Percentiles rank a stretch among this genome's conserved stretches.
phyloP scores from a whole-genome alignment of 805 yeast genomes.

The Isabelozyma rhagii region DNA sequence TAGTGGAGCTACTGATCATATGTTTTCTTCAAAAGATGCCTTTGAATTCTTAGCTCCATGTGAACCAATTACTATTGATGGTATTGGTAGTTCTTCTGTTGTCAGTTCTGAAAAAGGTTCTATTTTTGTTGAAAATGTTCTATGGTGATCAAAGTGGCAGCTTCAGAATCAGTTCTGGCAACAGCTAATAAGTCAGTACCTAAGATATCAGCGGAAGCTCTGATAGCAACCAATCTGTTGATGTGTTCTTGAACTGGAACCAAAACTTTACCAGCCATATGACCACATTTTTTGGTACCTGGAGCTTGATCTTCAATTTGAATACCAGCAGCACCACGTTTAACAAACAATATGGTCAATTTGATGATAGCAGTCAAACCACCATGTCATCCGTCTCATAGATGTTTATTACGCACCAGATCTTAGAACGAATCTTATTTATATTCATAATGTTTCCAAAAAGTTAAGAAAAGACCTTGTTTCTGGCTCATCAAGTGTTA shows the following conservation, averaged over 20 bases:
- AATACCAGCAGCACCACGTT: constrained; percentile 98
- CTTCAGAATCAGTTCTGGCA: constrained; percentile 97
- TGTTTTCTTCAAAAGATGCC: too few relatives aligned
- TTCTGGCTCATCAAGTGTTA: too few relatives aligned
- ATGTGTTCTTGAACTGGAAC: constrained; percentile 98
- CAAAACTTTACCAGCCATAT: constrained; percentile 97
- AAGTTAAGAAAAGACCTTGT: constrained; percentile 25
- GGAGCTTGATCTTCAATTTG: constrained; percentile 99
- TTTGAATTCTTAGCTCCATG: too few relatives aligned
- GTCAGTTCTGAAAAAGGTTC: too few relatives aligned
- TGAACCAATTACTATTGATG: too few relatives aligned
- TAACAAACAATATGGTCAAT: constrained; percentile 92
- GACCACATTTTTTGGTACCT: constrained; percentile 98
- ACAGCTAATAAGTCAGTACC: constrained; percentile 83
- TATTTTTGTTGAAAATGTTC: too few relatives aligned
- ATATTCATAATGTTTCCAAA: constrained; percentile 38
- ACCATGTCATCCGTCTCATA: constrained; percentile 62
- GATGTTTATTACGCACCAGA: too few relatives aligned
- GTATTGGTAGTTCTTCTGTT: too few relatives aligned
- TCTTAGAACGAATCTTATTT: constrained; percentile 16
- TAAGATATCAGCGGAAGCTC: constrained; percentile 92
- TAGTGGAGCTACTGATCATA: too few relatives aligned
- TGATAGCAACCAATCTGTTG: constrained; percentile 87
- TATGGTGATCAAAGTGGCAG: constrained; percentile 83
- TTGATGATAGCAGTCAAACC: constrained; percentile 96